A percentile compares a stretch with the other conserved stretches of the same genome.
Evolutionary conservation across 495 filamentous ascomycete species (phyloP).

Genomic region (Aspergillus bertholletiae): DNA sequence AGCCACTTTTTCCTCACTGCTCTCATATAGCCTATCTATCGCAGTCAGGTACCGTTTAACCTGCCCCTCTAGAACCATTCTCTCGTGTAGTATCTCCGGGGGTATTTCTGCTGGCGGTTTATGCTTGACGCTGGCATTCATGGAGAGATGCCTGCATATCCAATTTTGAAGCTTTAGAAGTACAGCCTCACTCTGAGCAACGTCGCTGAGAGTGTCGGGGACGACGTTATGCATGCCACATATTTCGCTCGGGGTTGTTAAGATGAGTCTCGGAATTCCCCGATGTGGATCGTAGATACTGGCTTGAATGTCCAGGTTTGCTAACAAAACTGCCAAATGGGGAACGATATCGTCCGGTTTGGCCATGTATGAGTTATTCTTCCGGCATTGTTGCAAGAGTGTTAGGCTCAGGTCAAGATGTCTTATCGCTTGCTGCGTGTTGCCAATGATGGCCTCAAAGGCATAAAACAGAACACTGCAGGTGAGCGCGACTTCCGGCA

Average conservation of each 20-base stretch:
- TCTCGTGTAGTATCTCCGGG: slow-evolving; percentile 8
- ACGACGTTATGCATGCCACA: not conserved
- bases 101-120: slow-evolving; percentile 8
- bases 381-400: slow-evolving; percentile 17
- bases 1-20: not conserved
- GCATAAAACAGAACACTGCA: slow-evolving; percentile 31
- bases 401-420: slow-evolving; percentile 25
- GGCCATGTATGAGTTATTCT: not conserved
- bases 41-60: slow-evolving; percentile 2
- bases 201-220: slow-evolving; percentile 6
- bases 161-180: slow-evolving; percentile 18
- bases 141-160: slow-evolving; percentile 14
- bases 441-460: slow-evolving; percentile 26
- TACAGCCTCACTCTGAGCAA: slow-evolving; percentile 10
- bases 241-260: not conserved
- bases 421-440: slow-evolving; percentile 19
- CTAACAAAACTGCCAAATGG: slow-evolving; percentile 13
- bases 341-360: slow-evolving; percentile 13
- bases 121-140: slow-evolving; percentile 3
- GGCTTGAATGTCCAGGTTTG: slow-evolving; percentile 27
- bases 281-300: slow-evolving; percentile 19
- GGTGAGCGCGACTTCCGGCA: slow-evolving; percentile 22
- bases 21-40: not conserved
- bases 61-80: slow-evolving; percentile 7
- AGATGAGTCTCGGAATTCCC: not conserved